Evolutionary conservation across 495 filamentous ascomycete species (phyloP), one percentile per base, ranked within the genome.

Genomic region (Tuber borchii): DNA sequence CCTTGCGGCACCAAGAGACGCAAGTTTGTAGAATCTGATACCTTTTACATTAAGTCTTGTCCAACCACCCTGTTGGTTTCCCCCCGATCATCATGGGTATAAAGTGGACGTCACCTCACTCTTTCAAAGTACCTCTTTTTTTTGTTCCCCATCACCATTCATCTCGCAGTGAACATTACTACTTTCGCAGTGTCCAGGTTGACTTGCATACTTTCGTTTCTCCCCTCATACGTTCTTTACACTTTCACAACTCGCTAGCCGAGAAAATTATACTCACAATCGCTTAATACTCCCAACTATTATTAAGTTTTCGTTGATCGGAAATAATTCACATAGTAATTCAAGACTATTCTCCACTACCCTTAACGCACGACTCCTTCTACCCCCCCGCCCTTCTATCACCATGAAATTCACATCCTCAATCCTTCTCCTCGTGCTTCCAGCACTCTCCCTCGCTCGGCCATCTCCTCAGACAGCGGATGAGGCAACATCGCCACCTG

Each of bases 171-270:
- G 56, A 65, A 17, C 56, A 65, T 14, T 31, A 65, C 10, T 65
- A 65, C 56, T 19, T 26, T 19, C 26, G 56, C 56, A 65, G 2
- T 65, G 56, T 65, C 56, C 56, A 17, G 56, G 56, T 65, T 65
- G 56, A 65, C 56, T 65, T 65, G 56, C 56, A 65, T 65, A 65
- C 56, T 65, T 16, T 65, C 56, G 10, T 65, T 65, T 16, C n/a
- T 12, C 56, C 51, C 56, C n/a, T n/a, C n/a, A 61, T 8, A 65
- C 56, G 4, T 19, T 65, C 56, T 31, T 65, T 65, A 65, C 56
- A 31, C 48, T 56, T 51, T n/a, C 22, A 31, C 56, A 34, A 65
- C 14, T 65, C 56, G 56, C 56, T 65, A 65, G 56, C 56, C 56
- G 56, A 65, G 26, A 16, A 65, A 19, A 65, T 34, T 34, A 34